phyloP scores from a whole-genome alignment of 2,329 filamentous ascomycete genomes.

The Fusarium praegraminearum region DNA sequence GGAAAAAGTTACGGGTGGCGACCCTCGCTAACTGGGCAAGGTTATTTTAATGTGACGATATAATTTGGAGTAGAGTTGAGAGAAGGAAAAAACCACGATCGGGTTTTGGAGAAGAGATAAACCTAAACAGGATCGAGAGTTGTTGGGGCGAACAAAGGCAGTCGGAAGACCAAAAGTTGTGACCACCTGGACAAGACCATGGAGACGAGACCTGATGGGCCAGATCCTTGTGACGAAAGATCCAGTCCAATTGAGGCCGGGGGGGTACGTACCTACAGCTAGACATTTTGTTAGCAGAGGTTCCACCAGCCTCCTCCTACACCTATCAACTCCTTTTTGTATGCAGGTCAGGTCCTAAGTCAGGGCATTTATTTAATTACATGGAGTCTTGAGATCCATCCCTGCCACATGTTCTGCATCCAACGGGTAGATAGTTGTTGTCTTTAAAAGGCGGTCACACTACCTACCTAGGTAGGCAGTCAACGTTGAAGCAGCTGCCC shows the following conservation, averaged over 20 bases:
- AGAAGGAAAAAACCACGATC: background rate
- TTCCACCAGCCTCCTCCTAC: slow-evolving; percentile 25
- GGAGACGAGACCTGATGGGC: slow-evolving; percentile 21
- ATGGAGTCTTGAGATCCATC: slow-evolving; percentile 11
- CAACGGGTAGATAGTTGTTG: slow-evolving; percentile 6
- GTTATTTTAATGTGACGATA: slow-evolving; percentile 19
- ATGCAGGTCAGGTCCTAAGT: slow-evolving; percentile 20
- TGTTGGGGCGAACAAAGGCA: slow-evolving; percentile 40
- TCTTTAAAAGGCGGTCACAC: slow-evolving; percentile 30
- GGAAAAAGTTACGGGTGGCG: slow-evolving; percentile 23
- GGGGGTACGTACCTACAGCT: slow-evolving; percentile 33
- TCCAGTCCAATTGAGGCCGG: slow-evolving; percentile 14
- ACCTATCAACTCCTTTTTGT: slow-evolving; percentile 25
- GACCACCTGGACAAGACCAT: slow-evolving; percentile 44
- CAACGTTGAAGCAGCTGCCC: slow-evolving; percentile 8
- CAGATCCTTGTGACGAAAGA: slow-evolving; percentile 41
- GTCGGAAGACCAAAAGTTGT: slow-evolving; percentile 45
- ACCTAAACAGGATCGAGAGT: slow-evolving; percentile 19
- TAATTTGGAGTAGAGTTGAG: background rate
- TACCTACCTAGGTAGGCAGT: background rate
- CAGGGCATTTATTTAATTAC: slow-evolving; percentile 17
- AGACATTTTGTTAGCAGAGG: slow-evolving; percentile 9
- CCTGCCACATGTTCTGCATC: slow-evolving; percentile 24
- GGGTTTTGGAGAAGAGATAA: background rate
- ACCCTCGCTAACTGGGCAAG: slow-evolving; percentile 26